Conservation (phyloP, 257 asterid genomes). For the Leonotis leonurus region DNA sequence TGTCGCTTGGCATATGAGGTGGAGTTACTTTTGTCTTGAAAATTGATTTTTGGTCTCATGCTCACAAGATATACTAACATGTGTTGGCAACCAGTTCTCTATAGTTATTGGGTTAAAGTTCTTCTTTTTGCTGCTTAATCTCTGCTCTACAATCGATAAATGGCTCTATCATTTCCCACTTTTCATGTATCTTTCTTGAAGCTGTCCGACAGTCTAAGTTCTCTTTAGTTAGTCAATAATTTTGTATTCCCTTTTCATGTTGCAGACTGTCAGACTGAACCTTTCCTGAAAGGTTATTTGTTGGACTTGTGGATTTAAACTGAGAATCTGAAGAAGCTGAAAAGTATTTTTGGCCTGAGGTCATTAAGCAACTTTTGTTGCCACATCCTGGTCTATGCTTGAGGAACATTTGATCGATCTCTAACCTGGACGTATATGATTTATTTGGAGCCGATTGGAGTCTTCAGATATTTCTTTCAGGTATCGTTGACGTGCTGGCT, state of each 20-base stretch:
- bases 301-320: slow-evolving; percentile 5
- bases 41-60: not conserved
- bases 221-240: not conserved
- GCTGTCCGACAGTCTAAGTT: not conserved
- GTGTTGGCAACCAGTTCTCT: not conserved
- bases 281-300: slow-evolving; percentile 6
- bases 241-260: not conserved
- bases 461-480: not conserved
- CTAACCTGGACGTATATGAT: slow-evolving; percentile 7
- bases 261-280: slow-evolving; percentile 19
- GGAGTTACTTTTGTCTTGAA: not conserved
- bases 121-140: not conserved
- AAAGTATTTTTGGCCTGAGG: not conserved
- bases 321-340: not conserved
- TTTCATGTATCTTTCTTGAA: not conserved
- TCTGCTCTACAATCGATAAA: not conserved
- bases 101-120: not conserved
- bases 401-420: not conserved
- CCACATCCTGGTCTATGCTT: not conserved
- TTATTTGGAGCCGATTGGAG: not conserved
- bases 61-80: not conserved
- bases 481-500: slow-evolving; percentile 1
- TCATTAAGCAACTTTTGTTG: slow-evolving; percentile 1
- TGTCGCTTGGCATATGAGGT: not conserved
- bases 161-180: not conserved